Conservation (phyloP, 768 basidiomycete genomes). For the Omphalotus guepiniiformis region DNA sequence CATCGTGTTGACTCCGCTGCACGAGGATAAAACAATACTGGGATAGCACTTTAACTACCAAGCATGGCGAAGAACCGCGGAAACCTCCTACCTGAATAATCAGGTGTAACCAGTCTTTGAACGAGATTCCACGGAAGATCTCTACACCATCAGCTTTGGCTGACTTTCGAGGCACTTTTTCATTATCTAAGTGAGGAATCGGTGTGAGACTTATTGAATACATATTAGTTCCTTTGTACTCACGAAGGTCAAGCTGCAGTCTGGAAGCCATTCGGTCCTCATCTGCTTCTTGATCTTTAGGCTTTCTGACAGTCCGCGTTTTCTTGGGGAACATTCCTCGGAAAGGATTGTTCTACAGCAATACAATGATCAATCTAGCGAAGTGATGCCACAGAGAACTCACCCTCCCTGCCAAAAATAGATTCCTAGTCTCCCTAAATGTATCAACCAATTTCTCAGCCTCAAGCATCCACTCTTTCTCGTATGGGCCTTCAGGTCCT, state of each 20-base stretch:
- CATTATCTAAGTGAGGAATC: conserved; percentile 49
- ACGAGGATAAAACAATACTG: conserved; percentile 78
- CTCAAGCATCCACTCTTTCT: conserved; percentile 74
- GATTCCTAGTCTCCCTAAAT: conserved; percentile 79
- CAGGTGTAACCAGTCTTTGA: conserved; percentile 81
- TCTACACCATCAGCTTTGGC: conserved; percentile 45
- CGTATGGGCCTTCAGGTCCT: conserved; percentile 9
- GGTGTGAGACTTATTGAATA: not conserved
- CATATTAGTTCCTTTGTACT: no score
- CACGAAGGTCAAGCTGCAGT: conserved; percentile 73
- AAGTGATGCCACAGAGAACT: conserved; percentile 19
- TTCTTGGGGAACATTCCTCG: conserved; percentile 63
- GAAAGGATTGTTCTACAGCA: conserved; percentile 47
- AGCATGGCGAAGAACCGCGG: not conserved
- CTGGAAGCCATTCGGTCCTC: conserved; percentile 73
- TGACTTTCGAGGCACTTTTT: conserved; percentile 48
- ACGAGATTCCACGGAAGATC: conserved; percentile 75
- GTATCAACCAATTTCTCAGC: conserved; percentile 85
- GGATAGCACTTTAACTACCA: not conserved
- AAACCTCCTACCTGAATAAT: conserved; percentile 74
- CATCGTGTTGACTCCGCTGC: conserved; percentile 53
- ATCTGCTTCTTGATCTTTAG: conserved; percentile 44
- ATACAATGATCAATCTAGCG: conserved; percentile 4
- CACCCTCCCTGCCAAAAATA: conserved; percentile 80
- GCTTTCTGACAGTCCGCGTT: conserved; percentile 31